Base-by-base conservation (phyloP, 164 flowering plant genomes). In the Dillenia suffruticosa region DNA sequence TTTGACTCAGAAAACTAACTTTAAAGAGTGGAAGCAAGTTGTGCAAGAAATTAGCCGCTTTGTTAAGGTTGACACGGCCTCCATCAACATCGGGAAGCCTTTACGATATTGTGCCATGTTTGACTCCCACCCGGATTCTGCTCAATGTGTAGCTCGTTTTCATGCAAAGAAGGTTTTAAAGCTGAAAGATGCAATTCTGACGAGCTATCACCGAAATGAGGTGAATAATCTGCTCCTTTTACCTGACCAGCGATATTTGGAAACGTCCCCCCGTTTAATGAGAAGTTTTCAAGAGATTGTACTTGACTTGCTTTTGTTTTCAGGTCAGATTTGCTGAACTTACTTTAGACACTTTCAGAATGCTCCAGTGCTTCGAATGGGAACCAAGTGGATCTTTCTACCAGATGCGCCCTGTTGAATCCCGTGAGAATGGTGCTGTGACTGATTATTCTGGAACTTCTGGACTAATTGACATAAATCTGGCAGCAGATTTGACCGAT, bases 291-390 rank as follows among this genome's bases (percentile, higher is more conserved):
- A 32, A 32, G 32, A 26, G 32, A 26, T 26, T 26, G 32, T 32
- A 32, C 40, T 32, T 32, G 6, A 32, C 40, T 4, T 46, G 14
- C 46, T 54, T 73, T 54, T 53, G n/a, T 32, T 75, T 72, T 61
- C 84, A 94, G 99, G 96, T 91, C 24, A 90, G 87, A 68, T 95
- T 89, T 81, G 85, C 97, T 43, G 99, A 95, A 75, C 74, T 89
- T 64, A 92, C 97, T 8, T 58, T 95, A 67, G 97, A 95, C 75
- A 81, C 89, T 47, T 88, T 77, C 63, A 85, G 99, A 75, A 95
- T 95, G 99, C 70, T 92, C 61, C 99, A 92, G 73, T 89, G 92
- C 77, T 72, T 95, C 72, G 99, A 95, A 76, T 92, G 99, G 99
- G 97, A 95, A 65, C 97, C 97, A 9, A 83, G 87, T 76, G 97